Conservation (phyloP, 768 basidiomycete genomes). For the Mycena sanguinolenta region DNA sequence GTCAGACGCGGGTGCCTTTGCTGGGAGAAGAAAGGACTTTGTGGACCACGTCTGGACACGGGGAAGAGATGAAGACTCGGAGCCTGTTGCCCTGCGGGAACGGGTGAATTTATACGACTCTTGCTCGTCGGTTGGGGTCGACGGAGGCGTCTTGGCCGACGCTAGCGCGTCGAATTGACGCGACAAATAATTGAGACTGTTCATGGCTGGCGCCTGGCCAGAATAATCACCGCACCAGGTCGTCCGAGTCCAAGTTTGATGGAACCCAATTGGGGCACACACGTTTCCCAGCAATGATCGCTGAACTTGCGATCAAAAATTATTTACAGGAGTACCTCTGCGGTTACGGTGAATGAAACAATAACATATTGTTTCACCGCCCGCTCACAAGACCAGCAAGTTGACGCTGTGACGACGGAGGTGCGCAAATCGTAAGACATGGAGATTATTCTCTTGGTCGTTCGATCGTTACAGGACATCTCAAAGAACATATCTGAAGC, state of each 20-base stretch:
- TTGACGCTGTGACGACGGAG: no score
- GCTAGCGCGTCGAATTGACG: slow-evolving; percentile 86
- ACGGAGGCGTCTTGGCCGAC: slow-evolving; percentile 69
- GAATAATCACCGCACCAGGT: slow-evolving; percentile 1
- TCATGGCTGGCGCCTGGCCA: slow-evolving; percentile 66
- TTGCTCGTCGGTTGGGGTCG: slow-evolving; percentile 62
- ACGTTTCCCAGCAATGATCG: neutral
- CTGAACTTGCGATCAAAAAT: neutral
- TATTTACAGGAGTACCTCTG: no score
- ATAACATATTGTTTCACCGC: no score
- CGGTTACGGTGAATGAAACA: no score
- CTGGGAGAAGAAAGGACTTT: slow-evolving; percentile 61
- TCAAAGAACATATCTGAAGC: slow-evolving; percentile 67
- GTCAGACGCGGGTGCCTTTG: slow-evolving; percentile 44
- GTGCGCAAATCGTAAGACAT: no score
- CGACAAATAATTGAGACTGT: slow-evolving; percentile 85
- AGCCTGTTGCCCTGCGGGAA: slow-evolving; percentile 38
- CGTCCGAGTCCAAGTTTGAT: neutral
- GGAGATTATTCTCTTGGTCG: neutral
- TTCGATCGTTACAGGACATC: neutral
- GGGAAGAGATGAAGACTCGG: slow-evolving; percentile 51
- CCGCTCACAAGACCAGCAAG: no score
- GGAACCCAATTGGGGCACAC: slow-evolving; percentile 19
- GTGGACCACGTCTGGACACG: slow-evolving; percentile 72
- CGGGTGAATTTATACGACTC: slow-evolving; percentile 40